Conservation (phyloP, 1,284 basidiomycete species). For the Ceratobasidium theobromae region DNA sequence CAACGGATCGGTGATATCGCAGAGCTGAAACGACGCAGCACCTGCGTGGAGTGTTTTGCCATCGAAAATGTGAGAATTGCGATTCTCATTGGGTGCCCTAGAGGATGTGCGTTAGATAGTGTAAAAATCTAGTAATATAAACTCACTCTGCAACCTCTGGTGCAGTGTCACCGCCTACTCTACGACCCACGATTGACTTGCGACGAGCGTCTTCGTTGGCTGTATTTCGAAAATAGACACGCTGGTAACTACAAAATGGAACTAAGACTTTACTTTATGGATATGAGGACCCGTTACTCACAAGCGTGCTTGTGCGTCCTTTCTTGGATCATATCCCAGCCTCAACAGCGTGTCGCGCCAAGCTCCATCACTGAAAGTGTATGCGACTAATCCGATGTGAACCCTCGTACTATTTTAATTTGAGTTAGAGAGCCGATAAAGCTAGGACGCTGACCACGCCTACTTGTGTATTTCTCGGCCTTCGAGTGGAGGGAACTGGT, state of each 20-base stretch:
- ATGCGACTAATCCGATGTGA: constrained; percentile 69
- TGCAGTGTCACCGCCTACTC: background rate
- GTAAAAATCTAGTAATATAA: constrained; percentile 18
- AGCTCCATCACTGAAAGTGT: constrained; percentile 90
- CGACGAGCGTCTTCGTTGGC: constrained; percentile 27
- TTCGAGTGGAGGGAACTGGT: constrained; percentile 74
- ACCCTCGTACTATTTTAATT: constrained; percentile 61
- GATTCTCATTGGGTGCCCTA: constrained; percentile 40
- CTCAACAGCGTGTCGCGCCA: constrained; percentile 89
- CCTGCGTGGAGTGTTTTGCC: constrained; percentile 67
- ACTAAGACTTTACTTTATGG: background rate
- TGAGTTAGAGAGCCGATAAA: background rate
- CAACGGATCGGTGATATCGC: constrained; percentile 86
- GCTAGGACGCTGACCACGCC: constrained; percentile 34
- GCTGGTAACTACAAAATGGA: constrained; percentile 39
- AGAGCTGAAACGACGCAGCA: constrained; percentile 69
- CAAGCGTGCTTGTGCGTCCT: constrained; percentile 71
- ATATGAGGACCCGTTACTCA: constrained; percentile 43
- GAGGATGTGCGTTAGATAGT: constrained; percentile 12
- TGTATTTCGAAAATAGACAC: constrained; percentile 35
- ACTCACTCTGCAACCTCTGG: constrained; percentile 35
- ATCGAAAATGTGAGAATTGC: constrained; percentile 83
- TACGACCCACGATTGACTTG: constrained; percentile 19
- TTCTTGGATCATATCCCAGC: constrained; percentile 87
- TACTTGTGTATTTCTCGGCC: constrained; percentile 72